A percentile compares a stretch with the other conserved stretches of the same genome.
Conservation (phyloP, 805 yeast species). For the Wickerhamiella galacta region DNA sequence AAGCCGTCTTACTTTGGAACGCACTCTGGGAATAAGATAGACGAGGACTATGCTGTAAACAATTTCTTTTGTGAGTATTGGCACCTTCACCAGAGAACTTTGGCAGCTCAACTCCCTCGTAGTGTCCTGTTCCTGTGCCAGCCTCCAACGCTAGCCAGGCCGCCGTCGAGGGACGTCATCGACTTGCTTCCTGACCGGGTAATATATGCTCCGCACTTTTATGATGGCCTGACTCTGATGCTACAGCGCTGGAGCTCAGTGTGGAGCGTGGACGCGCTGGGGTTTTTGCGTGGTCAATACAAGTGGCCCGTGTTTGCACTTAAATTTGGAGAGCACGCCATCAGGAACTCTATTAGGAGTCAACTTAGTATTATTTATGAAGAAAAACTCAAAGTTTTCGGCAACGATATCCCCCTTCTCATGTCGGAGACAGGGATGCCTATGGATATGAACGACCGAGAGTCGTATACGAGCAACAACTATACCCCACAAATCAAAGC, state of each 20-base stretch:
- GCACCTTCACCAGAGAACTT: constrained; percentile 28
- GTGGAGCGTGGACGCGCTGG: constrained; percentile 75
- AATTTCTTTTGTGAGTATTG: constrained; percentile 45
- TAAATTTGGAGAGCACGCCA: constrained; percentile 51
- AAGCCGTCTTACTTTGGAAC: constrained; percentile 35
- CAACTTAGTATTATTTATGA: constrained; percentile 48
- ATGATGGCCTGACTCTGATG: constrained; percentile 85
- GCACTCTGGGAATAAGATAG: constrained; percentile 20
- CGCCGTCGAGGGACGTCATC: constrained; percentile 46
- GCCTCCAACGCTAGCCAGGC: constrained; percentile 64
- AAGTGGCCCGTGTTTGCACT: constrained; percentile 54
- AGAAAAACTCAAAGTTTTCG: constrained; percentile 45
- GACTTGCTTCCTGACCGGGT: constrained; percentile 43
- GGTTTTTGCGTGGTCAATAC: constrained; percentile 62
- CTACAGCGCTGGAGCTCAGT: constrained; percentile 67
- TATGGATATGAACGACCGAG: constrained; percentile 73
- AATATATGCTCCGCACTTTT: constrained; percentile 69
- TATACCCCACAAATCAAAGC: constrained; percentile 60
- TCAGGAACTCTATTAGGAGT: constrained; percentile 47
- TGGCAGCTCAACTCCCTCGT: constrained; percentile 28
- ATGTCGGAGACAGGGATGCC: constrained; percentile 93
- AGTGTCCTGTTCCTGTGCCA: constrained; percentile 49
- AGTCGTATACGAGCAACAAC: constrained; percentile 44
- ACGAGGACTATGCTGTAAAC: constrained; percentile 43
- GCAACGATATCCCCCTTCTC: constrained; percentile 46